phyloP scores from a whole-genome alignment of 2,329 filamentous ascomycete species.

The Fusarium oxysporum region DNA sequence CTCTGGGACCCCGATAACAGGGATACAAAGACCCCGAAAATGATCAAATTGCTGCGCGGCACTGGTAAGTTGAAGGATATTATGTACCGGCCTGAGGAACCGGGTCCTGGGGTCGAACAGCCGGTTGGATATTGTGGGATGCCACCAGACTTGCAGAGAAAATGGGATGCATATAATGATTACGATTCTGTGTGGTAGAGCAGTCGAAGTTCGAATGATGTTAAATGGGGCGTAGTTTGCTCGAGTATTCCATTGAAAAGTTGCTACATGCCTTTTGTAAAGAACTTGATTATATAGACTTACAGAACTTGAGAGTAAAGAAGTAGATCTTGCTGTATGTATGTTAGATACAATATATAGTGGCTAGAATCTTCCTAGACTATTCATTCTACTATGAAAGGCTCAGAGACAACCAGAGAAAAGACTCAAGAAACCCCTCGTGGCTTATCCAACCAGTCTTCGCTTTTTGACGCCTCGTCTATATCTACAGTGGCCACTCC shows the following conservation, averaged over 20 bases:
- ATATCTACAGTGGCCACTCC: not conserved
- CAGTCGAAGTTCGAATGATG: not conserved
- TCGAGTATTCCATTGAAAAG: not conserved
- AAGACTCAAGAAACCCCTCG: not conserved
- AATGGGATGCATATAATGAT: not conserved
- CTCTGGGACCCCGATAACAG: not conserved
- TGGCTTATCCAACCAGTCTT: not conserved
- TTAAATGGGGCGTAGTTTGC: not conserved
- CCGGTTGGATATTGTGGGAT: not conserved
- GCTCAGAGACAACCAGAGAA: too few species aligned
- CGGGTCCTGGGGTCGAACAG: not conserved
- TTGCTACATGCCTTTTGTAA: not conserved
- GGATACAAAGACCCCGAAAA: not conserved
- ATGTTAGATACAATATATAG: not conserved
- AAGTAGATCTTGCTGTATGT: not conserved
- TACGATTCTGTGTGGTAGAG: not conserved
- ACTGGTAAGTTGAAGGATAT: not conserved
- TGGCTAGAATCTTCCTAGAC: not conserved
- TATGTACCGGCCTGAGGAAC: not conserved
- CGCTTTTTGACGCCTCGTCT: not conserved
- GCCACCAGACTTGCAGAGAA: not conserved
- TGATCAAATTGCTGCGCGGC: not conserved
- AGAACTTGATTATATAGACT: not conserved
- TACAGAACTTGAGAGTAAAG: too few species aligned
- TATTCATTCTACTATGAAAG: not conserved